A percentile compares a stretch with the other conserved stretches of the same genome.
Conservation (phyloP, 495 filamentous ascomycete genomes). For the Annulohypoxylon maeteangense region DNA sequence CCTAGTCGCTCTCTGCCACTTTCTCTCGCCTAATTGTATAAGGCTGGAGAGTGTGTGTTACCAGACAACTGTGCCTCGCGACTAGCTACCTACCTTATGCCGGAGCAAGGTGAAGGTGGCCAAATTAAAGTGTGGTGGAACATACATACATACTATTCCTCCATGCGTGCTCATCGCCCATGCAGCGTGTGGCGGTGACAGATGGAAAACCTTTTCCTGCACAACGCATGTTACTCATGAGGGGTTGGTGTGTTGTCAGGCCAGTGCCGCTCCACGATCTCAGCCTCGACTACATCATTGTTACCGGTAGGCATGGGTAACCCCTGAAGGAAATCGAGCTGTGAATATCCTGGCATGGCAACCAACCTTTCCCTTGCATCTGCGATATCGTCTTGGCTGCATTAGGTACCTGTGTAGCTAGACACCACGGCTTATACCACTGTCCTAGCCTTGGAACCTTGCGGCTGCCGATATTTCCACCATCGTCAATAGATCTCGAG, state of each 20-base stretch:
- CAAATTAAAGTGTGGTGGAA: constrained; percentile 21
- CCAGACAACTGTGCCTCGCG: constrained; percentile 6
- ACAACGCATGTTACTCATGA: constrained; percentile 40
- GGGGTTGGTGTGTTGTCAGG: constrained; percentile 41
- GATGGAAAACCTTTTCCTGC: constrained; percentile 23
- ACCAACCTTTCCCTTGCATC: constrained; percentile 40
- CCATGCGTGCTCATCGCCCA: constrained; percentile 16
- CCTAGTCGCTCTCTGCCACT: constrained; percentile 4
- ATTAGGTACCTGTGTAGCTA: constrained; percentile 12
- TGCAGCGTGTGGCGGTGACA: constrained; percentile 26
- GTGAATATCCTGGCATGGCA: constrained; percentile 30
- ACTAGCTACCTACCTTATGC: constrained; percentile 25
- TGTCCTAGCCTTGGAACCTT: constrained; percentile 12
- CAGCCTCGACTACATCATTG: constrained; percentile 43
- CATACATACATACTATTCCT: background rate
- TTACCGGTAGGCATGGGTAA: constrained; percentile 40
- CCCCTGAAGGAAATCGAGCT: constrained; percentile 32
- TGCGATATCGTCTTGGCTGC: constrained; percentile 40
- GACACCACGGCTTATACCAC: constrained; percentile 18
- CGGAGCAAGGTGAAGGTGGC: constrained; percentile 24
- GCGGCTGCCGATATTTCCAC: constrained; percentile 24
- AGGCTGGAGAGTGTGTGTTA: constrained; percentile 17
- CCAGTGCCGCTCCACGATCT: constrained; percentile 34
- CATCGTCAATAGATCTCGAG: constrained; percentile 17
- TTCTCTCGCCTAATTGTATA: constrained; percentile 17